Evolutionary conservation across 2,329 filamentous ascomycete genomes (phyloP).

Genomic region (Arthroderma sp.): DNA sequence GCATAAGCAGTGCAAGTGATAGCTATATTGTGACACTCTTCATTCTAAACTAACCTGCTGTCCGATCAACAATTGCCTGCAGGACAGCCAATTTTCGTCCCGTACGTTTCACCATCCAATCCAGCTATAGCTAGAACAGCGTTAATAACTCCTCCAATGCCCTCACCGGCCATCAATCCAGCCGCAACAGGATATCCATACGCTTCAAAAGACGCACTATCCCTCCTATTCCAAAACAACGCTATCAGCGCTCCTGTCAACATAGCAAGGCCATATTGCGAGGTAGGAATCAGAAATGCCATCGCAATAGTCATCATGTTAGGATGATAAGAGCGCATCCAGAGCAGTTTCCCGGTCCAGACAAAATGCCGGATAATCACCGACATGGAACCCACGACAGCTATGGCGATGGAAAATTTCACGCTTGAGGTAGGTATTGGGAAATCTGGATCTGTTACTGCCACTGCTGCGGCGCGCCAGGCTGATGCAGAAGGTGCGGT

Average conservation of each 20-base stretch:
- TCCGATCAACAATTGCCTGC: constrained; percentile 9
- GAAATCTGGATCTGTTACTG: constrained; percentile 45
- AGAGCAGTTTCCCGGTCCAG: constrained; percentile 4
- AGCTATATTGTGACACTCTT: neutral
- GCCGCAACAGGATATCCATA: constrained; percentile 48
- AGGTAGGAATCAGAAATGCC: constrained; percentile 45
- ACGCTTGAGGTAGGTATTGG: constrained; percentile 39
- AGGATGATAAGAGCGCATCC: constrained; percentile 7
- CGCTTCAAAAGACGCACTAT: constrained; percentile 40
- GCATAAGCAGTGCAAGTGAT: neutral
- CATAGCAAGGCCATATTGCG: constrained; percentile 46
- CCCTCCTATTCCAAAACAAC: constrained; percentile 42
- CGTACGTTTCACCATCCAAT: constrained; percentile 25
- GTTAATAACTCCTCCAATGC: constrained; percentile 50
- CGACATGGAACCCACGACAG: constrained; percentile 13
- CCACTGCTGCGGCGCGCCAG: constrained; percentile 52
- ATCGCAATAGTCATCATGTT: constrained; percentile 36
- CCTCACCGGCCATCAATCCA: constrained; percentile 50
- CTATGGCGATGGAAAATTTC: constrained; percentile 42
- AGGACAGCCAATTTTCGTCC: constrained; percentile 31
- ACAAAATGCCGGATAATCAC: constrained; percentile 4
- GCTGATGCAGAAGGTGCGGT: constrained; percentile 49
- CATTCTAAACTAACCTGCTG: neutral
- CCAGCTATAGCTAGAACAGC: constrained; percentile 35
- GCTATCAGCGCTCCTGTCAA: constrained; percentile 42